phyloP scores from a whole-genome alignment of 805 yeast genomes.

The Saturnispora zaruensis region DNA sequence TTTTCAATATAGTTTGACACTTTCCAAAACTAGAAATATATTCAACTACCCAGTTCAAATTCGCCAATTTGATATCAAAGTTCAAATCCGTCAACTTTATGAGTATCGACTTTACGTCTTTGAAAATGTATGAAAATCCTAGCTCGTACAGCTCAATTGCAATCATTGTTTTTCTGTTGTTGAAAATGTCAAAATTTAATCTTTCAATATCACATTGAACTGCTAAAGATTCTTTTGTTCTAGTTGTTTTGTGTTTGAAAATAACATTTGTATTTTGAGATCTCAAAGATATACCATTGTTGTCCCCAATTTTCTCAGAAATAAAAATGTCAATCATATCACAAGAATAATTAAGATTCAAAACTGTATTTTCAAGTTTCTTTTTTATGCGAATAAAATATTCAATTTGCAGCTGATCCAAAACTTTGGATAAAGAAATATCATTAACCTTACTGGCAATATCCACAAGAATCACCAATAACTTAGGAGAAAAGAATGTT shows the following conservation, averaged over 20 bases:
- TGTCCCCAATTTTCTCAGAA: constrained; percentile 1
- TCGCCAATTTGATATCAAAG: constrained; percentile 1
- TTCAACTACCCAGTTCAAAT: constrained; percentile 4
- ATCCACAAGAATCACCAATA: constrained; percentile 16
- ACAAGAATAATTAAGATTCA: constrained; percentile 3
- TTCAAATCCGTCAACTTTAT: constrained; percentile 1
- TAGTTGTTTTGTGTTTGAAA: constrained; percentile 21
- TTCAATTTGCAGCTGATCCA: constrained; percentile 60
- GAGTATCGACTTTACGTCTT: not conserved
- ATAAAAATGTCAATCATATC: constrained; percentile 6
- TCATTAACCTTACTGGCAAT: constrained; percentile 33
- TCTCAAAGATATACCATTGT: constrained; percentile 3
- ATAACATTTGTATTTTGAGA: not conserved
- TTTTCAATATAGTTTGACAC: not conserved
- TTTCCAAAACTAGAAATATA: not conserved
- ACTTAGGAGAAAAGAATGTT: constrained; percentile 37
- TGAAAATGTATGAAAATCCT: not conserved
- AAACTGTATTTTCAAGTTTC: constrained; percentile 26
- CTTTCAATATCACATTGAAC: constrained; percentile 13
- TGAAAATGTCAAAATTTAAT: constrained; percentile 3
- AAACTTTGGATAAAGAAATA: constrained; percentile 36
- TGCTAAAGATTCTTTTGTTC: constrained; percentile 33
- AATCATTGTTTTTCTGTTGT: constrained; percentile 1
- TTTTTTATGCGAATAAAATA: constrained; percentile 30
- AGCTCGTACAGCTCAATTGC: constrained; percentile 1